Evolutionary conservation across 345 rosid species (phyloP), one percentile per base, ranked within the genome.

Genomic region (Gossypium mustelinum): DNA sequence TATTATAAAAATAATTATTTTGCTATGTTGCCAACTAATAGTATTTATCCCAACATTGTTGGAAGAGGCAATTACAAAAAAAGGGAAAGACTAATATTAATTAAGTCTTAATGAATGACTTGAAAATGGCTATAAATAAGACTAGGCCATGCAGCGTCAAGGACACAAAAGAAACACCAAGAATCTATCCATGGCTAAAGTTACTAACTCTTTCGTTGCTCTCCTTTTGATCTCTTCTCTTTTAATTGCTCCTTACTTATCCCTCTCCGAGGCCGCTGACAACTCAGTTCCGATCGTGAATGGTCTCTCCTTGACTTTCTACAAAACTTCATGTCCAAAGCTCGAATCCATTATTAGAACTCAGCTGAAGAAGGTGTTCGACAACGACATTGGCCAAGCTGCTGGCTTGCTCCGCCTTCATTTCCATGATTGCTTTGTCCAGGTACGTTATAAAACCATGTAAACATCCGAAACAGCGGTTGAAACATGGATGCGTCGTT

Each of bases 361-460:
- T 11, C 86, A 86, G 79, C 90, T 94, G 45, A 68, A 80, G 80
- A 86, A 87, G 75, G 87, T 85, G 8, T 86, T 94, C 82, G 82
- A 74, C 78, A 78, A 79, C 12, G 97, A 92, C 43, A 83, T 90
- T 43, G 98, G 92, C 74, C 93, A 85, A 70, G 98, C 97, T 63
- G 98, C 98, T 16, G 98, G 92, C 62, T 79, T 92, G 69, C 94
- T 92, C 63, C 97, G 97, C 66, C 88, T 90, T 75, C 41, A 59
- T 59, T 59, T 59, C 64, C 64, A 59, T 25, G 64, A 59, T 25
- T 59, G 64, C 34, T 59, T 94, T 59, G 98, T 94, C 70, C 87
- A 87, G 96, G 98, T 90, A 57, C 20, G 1, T 47, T 18, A 59
- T 4, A 22, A 0, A 17, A 22, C 16, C 2, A 2, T 56, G 60